Evolutionary conservation across 2,329 filamentous ascomycete genomes (phyloP), one percentile per base, ranked within the genome.

Genomic region (Rutstroemia sp.): DNA sequence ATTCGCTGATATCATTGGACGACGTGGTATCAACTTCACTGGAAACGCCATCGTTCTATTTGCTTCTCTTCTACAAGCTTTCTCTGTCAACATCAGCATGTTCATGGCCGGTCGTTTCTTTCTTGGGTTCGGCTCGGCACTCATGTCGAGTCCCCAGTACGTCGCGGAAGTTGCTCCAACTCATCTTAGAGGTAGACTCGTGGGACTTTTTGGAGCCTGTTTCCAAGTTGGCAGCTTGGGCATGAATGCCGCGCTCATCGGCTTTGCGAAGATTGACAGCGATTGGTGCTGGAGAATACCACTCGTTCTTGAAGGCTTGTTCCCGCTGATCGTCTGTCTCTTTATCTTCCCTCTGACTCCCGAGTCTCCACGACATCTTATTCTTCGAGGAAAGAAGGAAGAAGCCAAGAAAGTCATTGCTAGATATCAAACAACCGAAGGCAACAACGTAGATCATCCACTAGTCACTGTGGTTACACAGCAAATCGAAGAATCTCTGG

Each of bases 1-100:
- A 6, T 70, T 79, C 7, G 73, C 76, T 59, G 78, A 80, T 65
- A 70, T 77, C 7, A 74, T 79, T 60, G 77, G 78, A 46, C 73
- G 77, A 54, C 75, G 78, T 57, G 76, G 75, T 5, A 70, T 76
- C 64, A 76, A 75, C 59, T 77, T 77, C 49, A 48, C 71, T 9
- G 76, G 76, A 3, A 78, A 76, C 49, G 57, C 65, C 21, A 68
- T 77, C 46, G 73, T 76, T n/a, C 67, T 77, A 30, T 60, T 72
- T n/a, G 72, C 74, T 5, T 72, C 73, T 14, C 19, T 73, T 9
- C 42, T 65, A 25, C 61, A 65, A 60, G 63, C 56, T 4, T 63
- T 60, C 46, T 48, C 64, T 8, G 51, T 46, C 4, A 60, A 60
- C 27, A 57, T 65, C 16, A 46, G 55, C 4, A 65, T 61, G 61